Evolutionary conservation across 192 early-diverging fungal species (phyloP), one percentile per base, ranked within the genome.

Genomic region (Entrophospora sp.): DNA sequence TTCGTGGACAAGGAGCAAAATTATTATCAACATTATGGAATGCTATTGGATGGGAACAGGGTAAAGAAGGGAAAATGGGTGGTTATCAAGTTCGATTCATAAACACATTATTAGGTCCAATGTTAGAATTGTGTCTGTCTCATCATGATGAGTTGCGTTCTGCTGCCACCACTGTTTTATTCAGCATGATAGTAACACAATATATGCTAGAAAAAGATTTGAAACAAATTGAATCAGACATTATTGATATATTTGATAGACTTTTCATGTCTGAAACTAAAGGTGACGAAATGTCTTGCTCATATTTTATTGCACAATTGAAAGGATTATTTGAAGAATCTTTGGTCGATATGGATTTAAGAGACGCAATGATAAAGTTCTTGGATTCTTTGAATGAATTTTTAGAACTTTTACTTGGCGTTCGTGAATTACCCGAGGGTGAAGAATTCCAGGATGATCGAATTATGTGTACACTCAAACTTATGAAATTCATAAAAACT

Each of bases 401-500:
- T n/a, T n/a, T n/a, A n/a, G n/a, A n/a, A n/a, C n/a, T n/a, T n/a
- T n/a, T n/a, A n/a, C n/a, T n/a, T n/a, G n/a, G n/a, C n/a, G n/a
- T n/a, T n/a, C 73, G 85, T 42, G 76, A 80, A 45, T 64, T 84
- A 7, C 82, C 86, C 0, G 67, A 71, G 12, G 75, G 71, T 16
- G 70, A 78, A 30, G 73, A 81, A 52, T 79, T 70, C 68, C 73
- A 79, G 63, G 84, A 85, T 42, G 86, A 89, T 48, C 69, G 76
- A 18, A 76, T 84, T 16, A 77, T 79, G 16, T 75, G 75, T 16
- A 77, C 81, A 0, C 58, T 89, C 18, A 84, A 83, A 48, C 65
- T 89, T 49, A 79, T 87, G 63, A 61, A 79, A 24, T 88, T 86
- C 52, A 75, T 89, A n/a, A 74, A 80, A 25, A 68, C 75, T 24